Evolutionary conservation across 1,139 yeast species (phyloP), one percentile per base, ranked within the genome.

Genomic region (Yamadazyma kanchanaburiensis): DNA sequence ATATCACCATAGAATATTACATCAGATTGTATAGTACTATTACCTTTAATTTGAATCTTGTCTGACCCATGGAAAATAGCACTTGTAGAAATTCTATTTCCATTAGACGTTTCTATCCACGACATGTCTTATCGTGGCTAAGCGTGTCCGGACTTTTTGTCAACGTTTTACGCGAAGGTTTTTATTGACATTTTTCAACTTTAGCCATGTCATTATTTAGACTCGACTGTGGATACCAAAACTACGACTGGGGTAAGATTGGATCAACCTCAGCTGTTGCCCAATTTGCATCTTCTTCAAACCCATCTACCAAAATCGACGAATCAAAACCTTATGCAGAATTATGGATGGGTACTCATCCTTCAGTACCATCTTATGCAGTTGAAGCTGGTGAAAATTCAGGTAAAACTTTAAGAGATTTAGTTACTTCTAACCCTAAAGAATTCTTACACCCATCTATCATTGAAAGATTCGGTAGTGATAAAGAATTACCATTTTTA

Each of bases 301-400:
- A 84, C 57, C 74, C 86, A 5, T 35, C 47, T n/a, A 52, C 68
- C 21, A 49, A 51, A 21, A 71, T 88, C 34, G 87, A 83, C 43
- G 89, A 80, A 46, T 34, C 67, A 26, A 77, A 80, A 54, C 97
- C 95, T 9, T 85, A 85, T 48, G 94, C 95, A 21, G 94, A 85
- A 56, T 70, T 91, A 46, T 91, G 98, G 98, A 91, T 91, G 98
- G 98, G 98, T 17, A 88, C 97, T 17, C 98, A 91, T 53, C 94
- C 95, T 30, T 82, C 84, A 28, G 88, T 85, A 10, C 96, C 97
- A 12, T 82, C 95, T n/a, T 63, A 63, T 31, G 72, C 76, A 25
- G 70, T 73, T 12, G 73, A 66, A 17, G 47, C 47, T 12, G 42
- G 40, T n/a, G 47, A 37, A 2, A 29, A 22, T 3, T 39, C 45